A percentile compares a stretch with the other conserved stretches of the same genome.
These are phyloP conservation scores for Fusarium agapanthi DNA, from an alignment of 2,329 filamentous ascomycete genomes.

Conservation along the genomic window DNA sequence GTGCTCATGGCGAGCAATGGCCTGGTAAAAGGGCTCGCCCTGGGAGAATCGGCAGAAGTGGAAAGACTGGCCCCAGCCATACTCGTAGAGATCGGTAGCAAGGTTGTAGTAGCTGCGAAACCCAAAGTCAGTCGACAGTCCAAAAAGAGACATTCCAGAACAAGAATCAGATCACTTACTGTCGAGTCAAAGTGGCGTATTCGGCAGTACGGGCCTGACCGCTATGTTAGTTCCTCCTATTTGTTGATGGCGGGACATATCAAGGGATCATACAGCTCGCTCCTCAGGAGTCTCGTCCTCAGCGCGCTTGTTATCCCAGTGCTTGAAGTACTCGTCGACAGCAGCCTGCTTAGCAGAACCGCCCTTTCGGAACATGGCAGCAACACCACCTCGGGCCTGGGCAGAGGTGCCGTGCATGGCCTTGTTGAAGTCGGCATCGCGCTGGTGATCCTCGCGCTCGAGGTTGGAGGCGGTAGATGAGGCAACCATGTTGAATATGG, in stretches of 20 bases:
- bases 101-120: constrained; percentile 86
- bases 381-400: constrained; percentile 74
- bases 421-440: constrained; percentile 92
- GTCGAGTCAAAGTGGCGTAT: constrained; percentile 92
- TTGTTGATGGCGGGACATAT: constrained; percentile 24
- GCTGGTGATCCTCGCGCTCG: constrained; percentile 82
- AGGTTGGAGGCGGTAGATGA: constrained; percentile 58
- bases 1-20: constrained; percentile 96
- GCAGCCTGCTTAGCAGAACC: constrained; percentile 77
- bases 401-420: constrained; percentile 81
- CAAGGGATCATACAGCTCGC: constrained; percentile 69
- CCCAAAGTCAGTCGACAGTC: constrained; percentile 28
- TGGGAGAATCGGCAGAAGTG: constrained; percentile 95
- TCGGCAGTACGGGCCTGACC: constrained; percentile 78
- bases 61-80: constrained; percentile 95
- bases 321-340: constrained; percentile 93
- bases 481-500: constrained; percentile 55
- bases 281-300: constrained; percentile 83
- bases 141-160: not conserved
- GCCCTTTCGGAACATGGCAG: constrained; percentile 88
- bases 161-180: constrained; percentile 64
- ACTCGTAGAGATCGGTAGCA: constrained; percentile 95
- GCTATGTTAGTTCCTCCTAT: constrained; percentile 31
- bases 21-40: constrained; percentile 87
- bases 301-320: constrained; percentile 87